Conservation (phyloP, 352 stramenopile genomes). For the Phytopythium montanum region DNA sequence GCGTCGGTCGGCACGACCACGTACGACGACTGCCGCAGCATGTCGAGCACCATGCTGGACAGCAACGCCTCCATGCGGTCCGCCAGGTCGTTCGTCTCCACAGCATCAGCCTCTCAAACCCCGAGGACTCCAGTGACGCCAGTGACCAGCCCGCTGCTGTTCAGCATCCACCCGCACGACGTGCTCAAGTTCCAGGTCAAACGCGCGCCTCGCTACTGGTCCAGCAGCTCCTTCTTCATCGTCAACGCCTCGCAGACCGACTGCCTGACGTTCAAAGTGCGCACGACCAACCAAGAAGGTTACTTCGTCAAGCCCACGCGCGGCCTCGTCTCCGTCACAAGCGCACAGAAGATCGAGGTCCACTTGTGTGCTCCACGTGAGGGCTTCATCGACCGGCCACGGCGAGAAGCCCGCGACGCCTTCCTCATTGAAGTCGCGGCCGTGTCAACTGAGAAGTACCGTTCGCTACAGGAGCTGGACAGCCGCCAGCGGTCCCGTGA, state of each 20-base stretch:
- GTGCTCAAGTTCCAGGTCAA: conserved; percentile 39
- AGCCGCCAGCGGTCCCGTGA: conserved; percentile 31
- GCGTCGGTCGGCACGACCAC: not conserved
- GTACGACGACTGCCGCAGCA: conserved; percentile 13
- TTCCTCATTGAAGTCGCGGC: conserved; percentile 73
- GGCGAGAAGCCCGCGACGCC: conserved; percentile 56
- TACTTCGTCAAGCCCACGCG: conserved; percentile 75
- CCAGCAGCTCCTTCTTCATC: conserved; percentile 47
- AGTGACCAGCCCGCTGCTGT: conserved; percentile 22
- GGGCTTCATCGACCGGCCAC: conserved; percentile 28
- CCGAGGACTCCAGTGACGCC: not conserved
- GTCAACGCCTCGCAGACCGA: conserved; percentile 48
- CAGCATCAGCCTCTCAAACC: conserved; percentile 2
- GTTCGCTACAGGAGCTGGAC: conserved; percentile 31
- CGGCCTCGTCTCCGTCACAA: conserved; percentile 56
- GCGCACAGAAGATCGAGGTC: conserved; percentile 57
- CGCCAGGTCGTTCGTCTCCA: conserved; percentile 15
- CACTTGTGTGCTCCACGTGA: conserved; percentile 38
- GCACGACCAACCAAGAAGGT: conserved; percentile 71
- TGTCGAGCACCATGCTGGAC: conserved; percentile 16
- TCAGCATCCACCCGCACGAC: conserved; percentile 41
- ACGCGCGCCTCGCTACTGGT: conserved; percentile 25
- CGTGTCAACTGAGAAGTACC: conserved; percentile 34
- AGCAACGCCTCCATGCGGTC: conserved; percentile 27
- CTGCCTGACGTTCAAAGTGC: conserved; percentile 72